phyloP scores from a whole-genome alignment of 495 filamentous ascomycete species.

The Aspergillus nanangensis region DNA sequence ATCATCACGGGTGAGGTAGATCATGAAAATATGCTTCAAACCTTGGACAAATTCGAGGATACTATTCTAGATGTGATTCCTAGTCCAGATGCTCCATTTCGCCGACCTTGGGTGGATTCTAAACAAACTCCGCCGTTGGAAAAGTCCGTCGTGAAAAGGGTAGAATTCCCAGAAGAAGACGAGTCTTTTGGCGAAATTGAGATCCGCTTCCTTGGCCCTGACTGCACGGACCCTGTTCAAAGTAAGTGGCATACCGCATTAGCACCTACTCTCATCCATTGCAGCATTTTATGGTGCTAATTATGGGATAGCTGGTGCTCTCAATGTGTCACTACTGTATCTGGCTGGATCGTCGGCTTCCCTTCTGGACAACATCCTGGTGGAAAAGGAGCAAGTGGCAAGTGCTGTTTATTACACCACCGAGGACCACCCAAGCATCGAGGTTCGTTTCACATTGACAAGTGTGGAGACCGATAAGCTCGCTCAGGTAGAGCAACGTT shows the following conservation, averaged over 20 bases:
- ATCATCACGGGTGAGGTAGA: conserved; percentile 87
- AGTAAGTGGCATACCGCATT: conserved; percentile 31
- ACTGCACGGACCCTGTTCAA: conserved; percentile 57
- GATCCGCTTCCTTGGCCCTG: conserved; percentile 80
- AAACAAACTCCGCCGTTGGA: conserved; percentile 65
- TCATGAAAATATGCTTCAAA: conserved; percentile 71
- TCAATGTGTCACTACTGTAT: conserved; percentile 76
- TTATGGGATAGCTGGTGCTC: conserved; percentile 49
- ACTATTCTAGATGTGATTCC: conserved; percentile 80
- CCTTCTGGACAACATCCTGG: conserved; percentile 82
- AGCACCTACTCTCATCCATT: neutral
- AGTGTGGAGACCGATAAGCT: conserved; percentile 86
- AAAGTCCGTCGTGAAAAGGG: conserved; percentile 64
- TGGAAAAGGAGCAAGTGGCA: conserved; percentile 89
- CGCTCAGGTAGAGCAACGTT: conserved; percentile 72
- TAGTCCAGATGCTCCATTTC: conserved; percentile 67
- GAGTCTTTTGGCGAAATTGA: conserved; percentile 84
- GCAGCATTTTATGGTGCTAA: conserved; percentile 14
- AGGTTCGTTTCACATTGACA: conserved; percentile 78
- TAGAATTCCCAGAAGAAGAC: conserved; percentile 96
- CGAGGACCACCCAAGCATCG: conserved; percentile 71
- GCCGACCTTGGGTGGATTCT: conserved; percentile 87
- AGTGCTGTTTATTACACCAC: conserved; percentile 73
- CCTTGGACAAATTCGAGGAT: conserved; percentile 84
- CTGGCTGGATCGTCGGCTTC: conserved; percentile 90